Evolutionary conservation across 1,139 yeast genomes (phyloP), one percentile per base, ranked within the genome.

Genomic region (Hansenula lynferdii): DNA sequence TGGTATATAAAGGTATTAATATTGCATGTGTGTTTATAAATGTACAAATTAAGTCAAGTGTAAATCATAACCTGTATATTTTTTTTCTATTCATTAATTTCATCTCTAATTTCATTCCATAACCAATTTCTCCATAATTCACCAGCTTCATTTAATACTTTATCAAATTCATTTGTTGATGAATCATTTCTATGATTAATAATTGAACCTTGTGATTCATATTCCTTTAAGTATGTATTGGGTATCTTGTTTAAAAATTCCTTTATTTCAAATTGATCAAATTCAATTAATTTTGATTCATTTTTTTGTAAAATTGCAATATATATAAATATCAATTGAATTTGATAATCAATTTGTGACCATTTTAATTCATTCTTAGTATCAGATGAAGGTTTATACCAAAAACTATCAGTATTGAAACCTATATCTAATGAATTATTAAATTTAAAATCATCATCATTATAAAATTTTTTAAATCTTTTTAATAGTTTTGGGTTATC

Each of bases 111-210:
- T 55, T 82, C 90, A 54, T 72, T 66, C 80, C 89, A 84, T 32
- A 84, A 64, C 89, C 95, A 85, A 50, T 81, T 82, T 44, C 96
- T 69, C 95, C 95, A 87, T 37, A 85, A 67, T 53, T 85, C 95
- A 15, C 95, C 95, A 3, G 95, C 90, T 58, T 84, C 95, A 37
- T 66, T 65, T 32, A 87, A 69, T 25, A 87, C 73, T 45, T 78
- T 78, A 51, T 83, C 90, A 58, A 82, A 76, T 54, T 80, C 86
- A 29, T 58, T 57, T 21, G 57, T 41, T 55, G 57, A 49, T 72
- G 72, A 36, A 72, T 67, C 27, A 64, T 63, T 43, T n/a, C n/a
- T n/a, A n/a, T n/a, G n/a, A 60, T 65, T 70, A 41, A 67, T 67
- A 26, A 75, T 62, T 37, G 69, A 8, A 23, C 12, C 25, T 23